These are phyloP conservation scores for Pichia sp. DNA, from an alignment of 1,139 yeast genomes.

Conservation along the genomic window DNA sequence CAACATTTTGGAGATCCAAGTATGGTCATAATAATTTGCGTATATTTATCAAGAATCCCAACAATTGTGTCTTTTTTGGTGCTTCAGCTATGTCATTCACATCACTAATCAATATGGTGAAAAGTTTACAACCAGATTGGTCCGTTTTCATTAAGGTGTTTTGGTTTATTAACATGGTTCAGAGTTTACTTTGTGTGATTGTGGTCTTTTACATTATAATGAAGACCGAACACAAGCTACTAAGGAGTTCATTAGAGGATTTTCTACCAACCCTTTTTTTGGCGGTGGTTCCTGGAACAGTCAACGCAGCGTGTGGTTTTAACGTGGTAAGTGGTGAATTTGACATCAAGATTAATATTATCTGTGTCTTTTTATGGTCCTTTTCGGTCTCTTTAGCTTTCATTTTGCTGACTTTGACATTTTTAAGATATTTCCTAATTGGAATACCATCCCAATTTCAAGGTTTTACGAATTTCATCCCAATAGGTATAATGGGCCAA, in stretches of 20 bases:
- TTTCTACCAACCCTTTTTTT: slow-evolving; percentile 29
- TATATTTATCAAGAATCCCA: background rate
- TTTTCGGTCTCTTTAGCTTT: slow-evolving; percentile 58
- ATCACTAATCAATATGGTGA: slow-evolving; percentile 52
- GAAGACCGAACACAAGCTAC: too few relatives aligned
- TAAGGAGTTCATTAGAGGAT: too few relatives aligned
- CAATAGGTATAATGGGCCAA: slow-evolving; percentile 73
- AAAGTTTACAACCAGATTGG: slow-evolving; percentile 27
- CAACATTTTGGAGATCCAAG: too few relatives aligned
- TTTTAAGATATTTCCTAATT: slow-evolving; percentile 48
- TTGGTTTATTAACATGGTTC: slow-evolving; percentile 59
- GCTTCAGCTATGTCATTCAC: slow-evolving; percentile 72
- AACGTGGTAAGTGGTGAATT: slow-evolving; percentile 25
- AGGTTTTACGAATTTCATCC: slow-evolving; percentile 49
- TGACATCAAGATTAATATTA: slow-evolving; percentile 35
- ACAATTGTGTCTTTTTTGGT: slow-evolving; percentile 44
- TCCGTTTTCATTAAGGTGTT: slow-evolving; percentile 42
- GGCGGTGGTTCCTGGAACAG: slow-evolving; percentile 73
- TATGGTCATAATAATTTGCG: background rate
- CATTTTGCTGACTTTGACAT: slow-evolving; percentile 46
- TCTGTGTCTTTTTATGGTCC: slow-evolving; percentile 56
- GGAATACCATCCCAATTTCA: slow-evolving; percentile 46
- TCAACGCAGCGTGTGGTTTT: slow-evolving; percentile 61
- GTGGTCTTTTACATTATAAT: too few relatives aligned
- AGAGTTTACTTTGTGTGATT: slow-evolving; percentile 12